Evolutionary conservation across 2,329 filamentous ascomycete genomes (phyloP), one percentile per base, ranked within the genome.

Genomic region (Neocucurbitaria cava): DNA sequence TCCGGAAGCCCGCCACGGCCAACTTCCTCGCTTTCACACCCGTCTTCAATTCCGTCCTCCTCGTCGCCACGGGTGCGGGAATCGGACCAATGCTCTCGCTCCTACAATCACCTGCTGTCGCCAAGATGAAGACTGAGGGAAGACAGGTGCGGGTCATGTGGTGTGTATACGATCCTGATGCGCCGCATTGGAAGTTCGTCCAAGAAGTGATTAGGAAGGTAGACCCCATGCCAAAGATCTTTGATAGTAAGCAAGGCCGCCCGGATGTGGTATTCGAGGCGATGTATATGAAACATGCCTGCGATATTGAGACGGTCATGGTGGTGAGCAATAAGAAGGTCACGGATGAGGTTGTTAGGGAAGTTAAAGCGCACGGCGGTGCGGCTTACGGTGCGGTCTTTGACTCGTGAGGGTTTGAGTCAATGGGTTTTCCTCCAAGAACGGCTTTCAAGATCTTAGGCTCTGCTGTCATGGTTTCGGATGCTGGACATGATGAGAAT

Each of bases 341-440:
- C 18, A 68, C 63, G 18, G 18, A 57, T 31, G 50, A 49, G 17
- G 56, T 68, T 20, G 57, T 69, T 9, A 24, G 49, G 24, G 44
- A 28, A 17, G 49, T 62, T 1, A 65, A 58, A 39, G 46, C 15
- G 3, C 28, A 18, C 26, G 60, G 62, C 15, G 31, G 59, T 1
- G 53, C 55, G 28, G 63, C 55, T 9, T 69, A 64, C 51, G 66
- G 66, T 1, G 66, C 65, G 3, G 63, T 66, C 24, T 68, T 68
- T 53, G 65, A 69, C 42, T 66, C 63, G 42, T 66, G 41, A 45
- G 31, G 15, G 5, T 17, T 35, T 35, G 31, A 13, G 31, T 35
- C 15, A 15, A 35, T 5, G 31, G n/a, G 13, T 17, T 17, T n/a
- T 5, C 31, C 17, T 4, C 8, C 8, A 4, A 35, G 5, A n/a